Percentiles rank a stretch among this genome's conserved stretches.
These are phyloP conservation scores for Talaromyces trachyspermus DNA, from an alignment of 495 filamentous ascomycete species.

Conservation along the genomic window DNA sequence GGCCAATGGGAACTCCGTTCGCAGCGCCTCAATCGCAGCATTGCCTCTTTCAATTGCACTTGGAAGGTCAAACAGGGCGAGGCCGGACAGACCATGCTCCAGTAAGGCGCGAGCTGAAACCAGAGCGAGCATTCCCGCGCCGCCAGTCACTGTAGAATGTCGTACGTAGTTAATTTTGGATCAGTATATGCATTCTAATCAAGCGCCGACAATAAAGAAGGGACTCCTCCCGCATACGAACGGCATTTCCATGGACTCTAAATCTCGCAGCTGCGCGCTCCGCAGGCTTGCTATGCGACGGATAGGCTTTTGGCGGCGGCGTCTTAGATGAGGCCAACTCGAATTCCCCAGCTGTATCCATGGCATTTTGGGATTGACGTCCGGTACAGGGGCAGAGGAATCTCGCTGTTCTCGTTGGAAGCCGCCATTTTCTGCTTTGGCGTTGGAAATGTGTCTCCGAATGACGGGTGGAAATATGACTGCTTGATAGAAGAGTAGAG, in stretches of 20 bases:
- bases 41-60: slow-evolving; percentile 18
- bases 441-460: too few relatives aligned
- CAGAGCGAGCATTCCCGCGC: slow-evolving; percentile 57
- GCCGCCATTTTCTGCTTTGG: background rate
- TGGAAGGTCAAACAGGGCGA: slow-evolving; percentile 56
- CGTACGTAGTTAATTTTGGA: too few relatives aligned
- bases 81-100: slow-evolving; percentile 54
- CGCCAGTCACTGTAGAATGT: slow-evolving; percentile 56
- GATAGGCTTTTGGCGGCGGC: slow-evolving; percentile 37
- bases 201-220: background rate
- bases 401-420: background rate
- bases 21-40: slow-evolving; percentile 29
- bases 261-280: slow-evolving; percentile 49
- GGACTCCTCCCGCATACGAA: slow-evolving; percentile 17
- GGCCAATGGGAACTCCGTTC: slow-evolving; percentile 43
- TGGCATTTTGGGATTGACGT: slow-evolving; percentile 11
- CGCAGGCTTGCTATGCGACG: slow-evolving; percentile 30
- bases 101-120: slow-evolving; percentile 54
- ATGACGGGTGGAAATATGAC: background rate
- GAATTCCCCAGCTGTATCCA: slow-evolving; percentile 17
- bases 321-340: slow-evolving; percentile 32
- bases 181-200: background rate
- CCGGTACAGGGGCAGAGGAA: slow-evolving; percentile 5
- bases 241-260: slow-evolving; percentile 52
- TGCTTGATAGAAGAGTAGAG: background rate